Evolutionary conservation across 768 basidiomycete species (phyloP), one percentile per base, ranked within the genome.

Genomic region (Pleurotus tuoliensis): DNA sequence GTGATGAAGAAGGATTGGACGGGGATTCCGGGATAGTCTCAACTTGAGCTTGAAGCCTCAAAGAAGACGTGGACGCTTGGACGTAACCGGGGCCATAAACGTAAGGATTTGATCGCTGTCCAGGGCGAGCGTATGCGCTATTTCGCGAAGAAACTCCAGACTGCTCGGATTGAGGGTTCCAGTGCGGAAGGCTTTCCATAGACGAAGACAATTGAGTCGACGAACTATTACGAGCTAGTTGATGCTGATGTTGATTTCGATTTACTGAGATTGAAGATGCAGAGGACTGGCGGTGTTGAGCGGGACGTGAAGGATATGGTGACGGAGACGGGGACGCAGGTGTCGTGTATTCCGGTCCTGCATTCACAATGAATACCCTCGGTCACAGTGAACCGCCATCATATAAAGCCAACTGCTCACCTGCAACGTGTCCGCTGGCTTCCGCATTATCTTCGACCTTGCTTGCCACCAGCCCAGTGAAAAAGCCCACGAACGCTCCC

Each of bases 401-500:
- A 7, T 8, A 34, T 34, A 11, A 9, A 34, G 30, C 30, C 11
- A 11, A 9, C 7, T 34, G 30, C 54, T 62, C 66, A 39, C 62
- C 66, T 55, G 58, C 63, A 44, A 53, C 66, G 25, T 16, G 40
- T 25, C 38, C 41, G 47, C 16, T 58, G 22, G 56, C 51, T 20
- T 24, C 48, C 49, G 25, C 58, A 34, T 13, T 58, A 24, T 54
- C 54, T 24, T 44, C 48, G 48, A 27, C 58, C 62, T 7, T 49
- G 27, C 74, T 72, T 2, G 81, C 79, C 24, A 91, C 80, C 30
- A 88, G 73, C 0, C 86, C 85, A 2, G 86, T 66, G 15, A 92
- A 65, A 61, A 88, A 90, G 20, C 79, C 86, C 8, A 88, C 82
- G 44, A 90, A 83, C 3, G 82, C 79, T 24, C 81, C 80, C 50